Evolutionary conservation across 257 asterid species (phyloP), one percentile per base, ranked within the genome.

Genomic region (Nicotiana knightiana): DNA sequence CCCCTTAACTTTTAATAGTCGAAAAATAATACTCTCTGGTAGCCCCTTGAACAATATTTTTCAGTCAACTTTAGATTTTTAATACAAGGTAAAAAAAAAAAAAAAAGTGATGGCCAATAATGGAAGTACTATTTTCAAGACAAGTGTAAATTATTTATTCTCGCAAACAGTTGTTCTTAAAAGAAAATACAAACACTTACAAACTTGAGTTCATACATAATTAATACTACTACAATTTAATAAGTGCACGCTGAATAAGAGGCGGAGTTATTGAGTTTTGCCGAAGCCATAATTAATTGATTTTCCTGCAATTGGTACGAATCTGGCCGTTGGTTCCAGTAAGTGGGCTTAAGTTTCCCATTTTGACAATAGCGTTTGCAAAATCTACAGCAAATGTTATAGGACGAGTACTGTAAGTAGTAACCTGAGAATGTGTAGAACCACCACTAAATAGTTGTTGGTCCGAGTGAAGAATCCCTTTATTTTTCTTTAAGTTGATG

Each of bases 381-480:
- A 92, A 92, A 75, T 92, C 96, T 1, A 65, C 78, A 58, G 81
- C 86, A 82, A 92, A 92, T 2, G 84, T 64, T 2, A 82, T 15
- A 6, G 85, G 88, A 24, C 84, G 77, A 30, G 48, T 51, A 26
- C 85, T 26, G 66, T 92, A 92, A 51, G 79, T 57, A 7, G 81
- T 77, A 77, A 92, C 96, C 0, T 80, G 86, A 78, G 91, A 24
- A 65, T 89, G 90, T 0, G 94, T 89, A 8, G 96, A 81, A 2
- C 87, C 91, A 0, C 92, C 93, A 1, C 87, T 84, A 82, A 85
- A 92, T 86, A 92, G 86, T 77, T 92, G 91, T 75, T 92, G 97
- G 80, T 92, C 97, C 0, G 97, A 92, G 55, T 92, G 97, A 30
- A 92, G 46, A 2, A 92, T 87, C 9, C 94, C 97, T 79, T 80